A percentile compares a stretch with the other conserved stretches of the same genome.
These are phyloP conservation scores for Neurospora sp. DNA, from an alignment of 495 filamentous ascomycete species.

Conservation along the genomic window DNA sequence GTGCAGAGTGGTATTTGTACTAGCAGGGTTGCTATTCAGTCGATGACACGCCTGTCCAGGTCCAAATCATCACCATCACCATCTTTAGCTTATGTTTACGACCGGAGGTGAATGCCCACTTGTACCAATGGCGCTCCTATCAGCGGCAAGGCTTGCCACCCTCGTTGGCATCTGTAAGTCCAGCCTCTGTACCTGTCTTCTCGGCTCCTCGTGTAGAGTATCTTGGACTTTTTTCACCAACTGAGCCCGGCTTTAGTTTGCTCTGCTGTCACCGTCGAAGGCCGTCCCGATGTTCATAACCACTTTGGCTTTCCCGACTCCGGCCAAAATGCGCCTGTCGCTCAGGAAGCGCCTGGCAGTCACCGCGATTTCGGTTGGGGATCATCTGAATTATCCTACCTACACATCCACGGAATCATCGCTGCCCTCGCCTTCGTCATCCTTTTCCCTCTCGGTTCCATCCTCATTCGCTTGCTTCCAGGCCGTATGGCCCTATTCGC, in stretches of 20 bases:
- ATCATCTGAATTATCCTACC: not conserved
- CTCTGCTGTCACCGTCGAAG: not conserved
- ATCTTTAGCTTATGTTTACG: not conserved
- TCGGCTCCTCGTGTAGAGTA: too few relatives aligned
- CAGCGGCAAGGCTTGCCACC: not conserved
- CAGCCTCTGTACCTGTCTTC: not conserved
- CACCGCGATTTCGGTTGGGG: fast-evolving
- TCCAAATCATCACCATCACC: not conserved
- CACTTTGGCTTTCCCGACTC: not conserved
- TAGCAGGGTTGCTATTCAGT: not conserved
- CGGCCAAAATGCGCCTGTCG: not conserved
- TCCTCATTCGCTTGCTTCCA: constrained; percentile 42
- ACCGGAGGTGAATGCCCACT: not conserved
- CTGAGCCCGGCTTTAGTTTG: not conserved
- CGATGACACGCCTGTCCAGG: not conserved
- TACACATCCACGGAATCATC: constrained; percentile 33
- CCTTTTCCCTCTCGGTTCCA: constrained; percentile 46
- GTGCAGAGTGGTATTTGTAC: not conserved
- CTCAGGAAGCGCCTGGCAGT: not conserved
- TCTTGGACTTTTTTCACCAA: not conserved
- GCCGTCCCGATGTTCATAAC: not conserved
- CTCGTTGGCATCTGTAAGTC: not conserved
- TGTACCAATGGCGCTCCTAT: not conserved
- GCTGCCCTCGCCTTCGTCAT: constrained; percentile 35
- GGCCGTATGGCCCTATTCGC: constrained; percentile 21